Conservation (phyloP, 441 rosid species). For the Erodium chrysanthum region DNA sequence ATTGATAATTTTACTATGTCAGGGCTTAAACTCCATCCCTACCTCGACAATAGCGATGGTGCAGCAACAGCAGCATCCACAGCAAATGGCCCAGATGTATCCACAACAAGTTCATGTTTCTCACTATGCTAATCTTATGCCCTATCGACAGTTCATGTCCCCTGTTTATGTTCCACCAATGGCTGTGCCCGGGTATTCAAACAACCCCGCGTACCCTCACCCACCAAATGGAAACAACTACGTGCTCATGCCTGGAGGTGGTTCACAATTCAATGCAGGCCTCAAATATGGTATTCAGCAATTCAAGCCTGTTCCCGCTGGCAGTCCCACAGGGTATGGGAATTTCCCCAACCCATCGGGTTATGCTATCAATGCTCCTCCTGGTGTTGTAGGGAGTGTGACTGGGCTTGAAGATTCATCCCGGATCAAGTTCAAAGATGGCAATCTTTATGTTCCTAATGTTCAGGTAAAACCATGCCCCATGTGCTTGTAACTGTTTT, state of each 20-base stretch:
- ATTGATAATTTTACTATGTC: constrained; percentile 18
- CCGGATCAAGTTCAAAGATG: constrained; percentile 77
- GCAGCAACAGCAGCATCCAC: constrained; percentile 49
- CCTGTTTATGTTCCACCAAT: constrained; percentile 79
- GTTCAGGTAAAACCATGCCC: constrained; percentile 49
- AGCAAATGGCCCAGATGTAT: constrained; percentile 63
- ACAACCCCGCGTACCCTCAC: constrained; percentile 72
- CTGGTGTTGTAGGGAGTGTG: constrained; percentile 60
- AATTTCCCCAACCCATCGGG: constrained; percentile 56
- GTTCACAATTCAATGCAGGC: constrained; percentile 62
- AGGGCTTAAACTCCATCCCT: constrained; percentile 41
- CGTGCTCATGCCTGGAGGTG: constrained; percentile 76
- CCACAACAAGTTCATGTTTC: constrained; percentile 73
- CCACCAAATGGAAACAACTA: constrained; percentile 75
- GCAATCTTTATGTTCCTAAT: constrained; percentile 61
- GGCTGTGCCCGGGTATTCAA: constrained; percentile 45
- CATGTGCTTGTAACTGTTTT: no score
- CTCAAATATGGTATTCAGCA: constrained; percentile 87
- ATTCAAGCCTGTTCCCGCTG: constrained; percentile 64
- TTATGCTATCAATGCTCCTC: constrained; percentile 61
- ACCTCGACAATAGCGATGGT: constrained; percentile 52
- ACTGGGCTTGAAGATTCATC: constrained; percentile 72
- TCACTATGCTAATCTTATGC: constrained; percentile 71
- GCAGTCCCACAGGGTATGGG: constrained; percentile 71
- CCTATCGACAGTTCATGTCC: constrained; percentile 70